Evolutionary conservation across 495 filamentous ascomycete species (phyloP), one percentile per base, ranked within the genome.

Genomic region (Viridothelium virens): DNA sequence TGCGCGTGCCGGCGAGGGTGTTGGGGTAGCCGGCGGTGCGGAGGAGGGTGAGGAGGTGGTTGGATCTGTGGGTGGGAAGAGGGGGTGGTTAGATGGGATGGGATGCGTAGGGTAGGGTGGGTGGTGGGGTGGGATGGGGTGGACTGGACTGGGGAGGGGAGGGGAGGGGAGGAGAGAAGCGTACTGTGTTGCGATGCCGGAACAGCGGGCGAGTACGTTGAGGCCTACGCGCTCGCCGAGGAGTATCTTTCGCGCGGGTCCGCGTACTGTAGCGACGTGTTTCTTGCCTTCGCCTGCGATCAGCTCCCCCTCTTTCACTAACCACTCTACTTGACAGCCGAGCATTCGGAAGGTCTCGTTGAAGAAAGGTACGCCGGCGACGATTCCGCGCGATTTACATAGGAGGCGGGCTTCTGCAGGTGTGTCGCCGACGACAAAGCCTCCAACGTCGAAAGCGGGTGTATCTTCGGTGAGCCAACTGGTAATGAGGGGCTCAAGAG

Each of bases 301-400:
- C 61, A 67, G 69, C 18, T 83, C 75, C 64, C 94, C 93, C 81
- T 98, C 94, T 68, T 77, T 74, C 64, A 86, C 74, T 76, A 92
- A 87, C 95, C 95, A 98, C 77, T 91, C 84, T 34, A 96, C 91
- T 81, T 79, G 86, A 86, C 95, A 98, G 38, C 87, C 91, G 65
- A 92, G 83, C 78, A 97, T 92, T 18, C 80, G 74, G 74, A 98
- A 97, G 38, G 97, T 89, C 74, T 97, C 94, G 73, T 92, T 83
- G 79, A 98, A 92, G 81, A 98, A 98, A 16, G 94, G 94, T 25
- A 96, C 84, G 56, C 94, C 94, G 37, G 95, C 94, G 56, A 97
- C 79, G 50, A 98, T 84, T 56, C 94, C 94, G 72, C 84, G 75
- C 66, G 87, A 90, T 79, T 97, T 98, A n/a, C 90, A 91, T 72